Evolutionary conservation across 192 early-diverging fungal species (phyloP).

Genomic region (Coemansia sp.): DNA sequence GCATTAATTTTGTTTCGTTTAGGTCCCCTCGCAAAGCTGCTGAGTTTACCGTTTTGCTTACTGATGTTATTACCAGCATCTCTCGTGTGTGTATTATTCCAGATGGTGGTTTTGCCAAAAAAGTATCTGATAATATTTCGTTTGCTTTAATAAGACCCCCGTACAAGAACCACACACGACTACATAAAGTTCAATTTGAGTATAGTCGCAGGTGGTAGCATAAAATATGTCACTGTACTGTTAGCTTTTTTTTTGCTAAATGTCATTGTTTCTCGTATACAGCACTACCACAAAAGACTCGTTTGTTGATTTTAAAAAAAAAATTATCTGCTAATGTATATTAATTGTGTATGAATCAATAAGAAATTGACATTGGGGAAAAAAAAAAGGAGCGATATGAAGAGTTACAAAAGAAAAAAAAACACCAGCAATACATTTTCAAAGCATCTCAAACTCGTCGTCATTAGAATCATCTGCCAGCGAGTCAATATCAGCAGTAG

Average conservation of each 20-base stretch:
- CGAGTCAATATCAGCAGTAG: slow-evolving; percentile 19
- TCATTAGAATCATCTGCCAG: slow-evolving; percentile 9
- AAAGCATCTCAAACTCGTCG: slow-evolving; percentile 40
- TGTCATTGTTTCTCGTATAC: neutral
- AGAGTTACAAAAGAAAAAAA: neutral
- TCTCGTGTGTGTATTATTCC: neutral
- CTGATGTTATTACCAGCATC: neutral
- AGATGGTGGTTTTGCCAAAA: neutral
- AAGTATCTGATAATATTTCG: neutral
- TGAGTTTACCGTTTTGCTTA: neutral
- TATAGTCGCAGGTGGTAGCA: neutral
- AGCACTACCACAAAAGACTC: neutral
- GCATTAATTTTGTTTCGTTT: neutral
- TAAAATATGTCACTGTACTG: too few relatives aligned
- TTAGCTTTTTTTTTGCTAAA: too few relatives aligned
- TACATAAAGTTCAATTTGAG: neutral
- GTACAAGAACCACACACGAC: neutral
- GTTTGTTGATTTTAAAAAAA: neutral
- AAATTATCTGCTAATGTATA: slow-evolving; percentile 3
- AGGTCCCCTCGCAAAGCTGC: neutral
- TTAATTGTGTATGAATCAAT: neutral
- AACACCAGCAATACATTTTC: neutral
- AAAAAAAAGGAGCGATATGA: neutral
- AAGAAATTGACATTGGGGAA: slow-evolving; percentile 1
- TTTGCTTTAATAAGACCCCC: neutral